Conservation (phyloP, 352 stramenopile species). For the Phytopythium delawarense region DNA sequence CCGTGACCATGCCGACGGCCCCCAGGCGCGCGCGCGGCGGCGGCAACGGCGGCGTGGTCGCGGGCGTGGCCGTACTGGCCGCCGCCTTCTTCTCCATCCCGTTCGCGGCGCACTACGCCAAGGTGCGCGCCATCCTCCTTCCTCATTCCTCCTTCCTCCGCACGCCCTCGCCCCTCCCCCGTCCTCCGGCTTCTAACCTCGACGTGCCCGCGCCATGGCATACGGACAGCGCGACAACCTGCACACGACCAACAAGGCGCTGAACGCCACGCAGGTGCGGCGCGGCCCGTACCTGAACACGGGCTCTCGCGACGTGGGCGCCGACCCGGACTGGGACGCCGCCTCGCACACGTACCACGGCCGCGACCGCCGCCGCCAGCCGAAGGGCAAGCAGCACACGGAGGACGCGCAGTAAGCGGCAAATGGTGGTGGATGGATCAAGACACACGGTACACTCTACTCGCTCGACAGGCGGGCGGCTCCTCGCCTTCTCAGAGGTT, state of each 20-base stretch:
- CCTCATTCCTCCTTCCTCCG: not conserved
- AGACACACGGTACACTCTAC: not conserved
- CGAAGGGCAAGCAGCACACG: conserved; percentile 4
- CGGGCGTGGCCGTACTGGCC: conserved; percentile 41
- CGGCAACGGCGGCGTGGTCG: conserved; percentile 36
- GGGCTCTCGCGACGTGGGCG: conserved; percentile 68
- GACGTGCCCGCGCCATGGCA: too few species aligned
- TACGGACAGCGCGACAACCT: conserved; percentile 44
- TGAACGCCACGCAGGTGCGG: conserved; percentile 72
- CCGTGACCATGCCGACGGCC: too few species aligned
- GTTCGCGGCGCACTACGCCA: conserved; percentile 62
- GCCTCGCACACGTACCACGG: conserved; percentile 59
- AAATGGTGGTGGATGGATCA: not conserved
- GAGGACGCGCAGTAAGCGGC: conserved; percentile 1
- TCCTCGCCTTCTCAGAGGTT: conserved; percentile 39
- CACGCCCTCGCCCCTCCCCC: not conserved
- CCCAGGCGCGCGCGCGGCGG: conserved; percentile 8
- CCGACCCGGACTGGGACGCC: conserved; percentile 82
- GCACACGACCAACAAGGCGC: conserved; percentile 47
- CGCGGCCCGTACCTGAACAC: conserved; percentile 81
- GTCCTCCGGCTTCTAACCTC: not conserved
- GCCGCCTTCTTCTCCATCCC: conserved; percentile 72
- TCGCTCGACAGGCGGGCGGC: not conserved
- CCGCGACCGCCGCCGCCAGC: conserved; percentile 21
- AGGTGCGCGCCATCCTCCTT: conserved; percentile 22